Evolutionary conservation across 306 rosid genomes (phyloP).

Genomic region (Begonia peltatifolia): DNA sequence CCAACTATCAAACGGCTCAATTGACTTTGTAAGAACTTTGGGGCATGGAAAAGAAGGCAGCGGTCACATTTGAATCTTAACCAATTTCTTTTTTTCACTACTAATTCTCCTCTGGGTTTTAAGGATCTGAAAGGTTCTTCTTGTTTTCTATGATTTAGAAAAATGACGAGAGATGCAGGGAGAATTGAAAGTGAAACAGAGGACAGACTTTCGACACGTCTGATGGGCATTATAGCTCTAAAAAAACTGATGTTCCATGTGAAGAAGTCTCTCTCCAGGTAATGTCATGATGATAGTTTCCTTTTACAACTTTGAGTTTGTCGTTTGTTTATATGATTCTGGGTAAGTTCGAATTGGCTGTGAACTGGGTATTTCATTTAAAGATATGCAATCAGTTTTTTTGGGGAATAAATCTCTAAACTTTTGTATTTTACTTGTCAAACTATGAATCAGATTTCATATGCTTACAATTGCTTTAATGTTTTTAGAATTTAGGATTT

Average conservation of each 20-base stretch:
- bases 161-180: no score
- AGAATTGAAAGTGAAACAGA: not conserved
- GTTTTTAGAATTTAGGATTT: no score
- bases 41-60: not conserved
- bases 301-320: not conserved
- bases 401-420: no score
- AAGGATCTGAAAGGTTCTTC: not conserved
- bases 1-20: slow-evolving; percentile 61
- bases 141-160: not conserved
- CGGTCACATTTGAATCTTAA: not conserved
- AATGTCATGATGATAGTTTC: not conserved
- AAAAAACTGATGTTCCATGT: slow-evolving; percentile 72
- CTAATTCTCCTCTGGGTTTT: no score
- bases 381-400: no score
- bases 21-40: slow-evolving; percentile 13
- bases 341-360: no score
- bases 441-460: no score
- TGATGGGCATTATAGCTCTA: slow-evolving; percentile 60
- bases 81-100: no score
- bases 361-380: not conserved
- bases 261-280: slow-evolving; percentile 69
- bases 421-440: no score
- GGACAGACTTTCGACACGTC: slow-evolving; percentile 25
- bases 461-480: no score
- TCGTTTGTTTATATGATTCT: not conserved